Percentiles rank a stretch among this genome's conserved stretches.
Evolutionary conservation across 352 stramenopile species (phyloP).

Genomic region (Pythium pyrilobum): DNA sequence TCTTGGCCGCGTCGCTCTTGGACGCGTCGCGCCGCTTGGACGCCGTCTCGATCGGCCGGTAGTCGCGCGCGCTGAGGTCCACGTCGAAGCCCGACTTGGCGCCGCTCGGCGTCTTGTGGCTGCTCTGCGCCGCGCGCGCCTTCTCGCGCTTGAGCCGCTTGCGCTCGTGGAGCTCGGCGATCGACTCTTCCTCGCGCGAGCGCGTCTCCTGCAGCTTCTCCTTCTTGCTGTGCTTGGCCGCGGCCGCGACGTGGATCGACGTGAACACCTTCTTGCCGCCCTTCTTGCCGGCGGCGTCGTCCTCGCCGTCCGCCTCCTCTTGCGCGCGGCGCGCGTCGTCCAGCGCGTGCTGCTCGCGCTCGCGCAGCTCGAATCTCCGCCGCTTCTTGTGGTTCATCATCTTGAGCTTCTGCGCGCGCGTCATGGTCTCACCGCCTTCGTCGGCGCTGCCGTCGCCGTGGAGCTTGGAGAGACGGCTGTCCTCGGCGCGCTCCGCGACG

Average conservation of each 20-base stretch:
- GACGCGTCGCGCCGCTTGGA: slow-evolving; percentile 22
- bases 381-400: slow-evolving; percentile 87
- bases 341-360: slow-evolving; percentile 78
- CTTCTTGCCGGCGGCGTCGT: slow-evolving; percentile 30
- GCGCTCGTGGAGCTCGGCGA: slow-evolving; percentile 68
- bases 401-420: slow-evolving; percentile 74
- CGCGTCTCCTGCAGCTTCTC: slow-evolving; percentile 42
- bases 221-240: slow-evolving; percentile 83
- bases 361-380: slow-evolving; percentile 74
- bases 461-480: slow-evolving; percentile 47
- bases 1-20: slow-evolving; percentile 32
- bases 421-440: slow-evolving; percentile 26
- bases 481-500: slow-evolving; percentile 60
- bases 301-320: slow-evolving; percentile 35
- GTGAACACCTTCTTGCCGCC: slow-evolving; percentile 67
- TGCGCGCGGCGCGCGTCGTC: slow-evolving; percentile 36
- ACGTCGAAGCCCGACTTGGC: slow-evolving; percentile 55
- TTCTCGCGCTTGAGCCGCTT: slow-evolving; percentile 81
- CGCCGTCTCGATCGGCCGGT: slow-evolving; percentile 29
- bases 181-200: slow-evolving; percentile 70
- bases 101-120: slow-evolving; percentile 29
- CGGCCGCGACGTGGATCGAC: slow-evolving; percentile 66
- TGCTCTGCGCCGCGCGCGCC: slow-evolving; percentile 46
- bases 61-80: slow-evolving; percentile 49
- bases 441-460: slow-evolving; percentile 28